Evolutionary conservation across 2,329 filamentous ascomycete species (phyloP), one percentile per base, ranked within the genome.

Genomic region (Tolypocladium inflatum): DNA sequence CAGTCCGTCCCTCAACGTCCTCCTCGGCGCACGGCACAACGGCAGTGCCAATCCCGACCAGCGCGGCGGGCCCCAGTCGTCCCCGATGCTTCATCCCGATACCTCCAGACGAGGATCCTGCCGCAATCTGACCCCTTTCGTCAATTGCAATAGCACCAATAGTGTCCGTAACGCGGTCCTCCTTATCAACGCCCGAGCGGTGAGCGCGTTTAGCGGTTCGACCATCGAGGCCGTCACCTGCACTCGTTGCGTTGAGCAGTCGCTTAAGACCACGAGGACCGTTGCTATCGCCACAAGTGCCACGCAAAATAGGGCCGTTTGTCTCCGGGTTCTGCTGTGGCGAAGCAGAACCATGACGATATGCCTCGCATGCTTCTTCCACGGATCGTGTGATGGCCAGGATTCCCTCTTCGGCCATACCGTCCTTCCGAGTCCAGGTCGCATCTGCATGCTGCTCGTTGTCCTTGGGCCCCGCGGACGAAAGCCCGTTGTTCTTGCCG

Each of bases 21-120:
- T 83, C 80, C 2, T 82, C 77, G 61, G 91, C 85, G 33, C 80
- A 78, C 2, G 93, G 93, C n/a, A 97, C 83, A 35, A 99, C 88
- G 41, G 90, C 89, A 23, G 91, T 93, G 58, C 94, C 94, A 56
- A 97, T 85, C 9, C 94, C 93, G 17, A 97, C 90, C 19, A 99
- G 80, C 23, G 94, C 94, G 39, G 94, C 95, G 38, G 94, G 94
- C 0, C 94, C 95, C 62, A 96, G 83, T 41, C 94, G 88, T 7
- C 94, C 95, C 60, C 86, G 85, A 71, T 96, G 92, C 70, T 99
- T 99, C 93, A 99, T 97, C 35, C 94, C 93, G 69, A 99, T 99
- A 1, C 94, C 94, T 7, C 94, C 94, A 19, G 95, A 99, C 2
- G 94, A 99, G 2, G 94, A 96, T 19, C 89, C 94, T 4, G 93